phyloP scores from a whole-genome alignment of 352 stramenopile species.

The Saprolegnia parasitica region DNA sequence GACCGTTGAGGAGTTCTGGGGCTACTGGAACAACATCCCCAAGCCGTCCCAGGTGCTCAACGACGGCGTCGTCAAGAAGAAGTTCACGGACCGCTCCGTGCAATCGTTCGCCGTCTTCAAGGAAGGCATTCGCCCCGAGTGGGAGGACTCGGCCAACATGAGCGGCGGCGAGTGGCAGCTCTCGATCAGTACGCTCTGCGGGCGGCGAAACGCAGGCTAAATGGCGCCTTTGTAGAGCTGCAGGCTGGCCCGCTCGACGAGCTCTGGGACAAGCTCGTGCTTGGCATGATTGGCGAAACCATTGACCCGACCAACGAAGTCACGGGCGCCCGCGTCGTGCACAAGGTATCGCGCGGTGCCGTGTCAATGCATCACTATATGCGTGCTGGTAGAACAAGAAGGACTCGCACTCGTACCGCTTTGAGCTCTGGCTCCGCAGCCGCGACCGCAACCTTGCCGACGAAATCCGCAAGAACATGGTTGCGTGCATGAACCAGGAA shows the following conservation, averaged over 20 bases:
- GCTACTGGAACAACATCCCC: constrained; percentile 89
- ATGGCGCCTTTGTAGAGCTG: constrained; percentile 44
- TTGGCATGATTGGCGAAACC: constrained; percentile 85
- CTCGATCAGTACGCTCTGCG: constrained; percentile 13
- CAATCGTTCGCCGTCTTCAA: constrained; percentile 93
- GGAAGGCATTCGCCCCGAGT: constrained; percentile 84
- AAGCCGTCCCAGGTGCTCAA: constrained; percentile 82
- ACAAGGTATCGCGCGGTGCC: constrained; percentile 58
- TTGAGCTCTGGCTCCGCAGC: constrained; percentile 77
- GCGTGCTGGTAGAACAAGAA: constrained; percentile 63
- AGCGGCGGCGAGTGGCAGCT: constrained; percentile 74
- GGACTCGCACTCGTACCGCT: constrained; percentile 78
- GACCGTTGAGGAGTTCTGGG: constrained; percentile 87
- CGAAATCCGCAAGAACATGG: constrained; percentile 65
- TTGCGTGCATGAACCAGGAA: constrained; percentile 63
- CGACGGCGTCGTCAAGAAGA: constrained; percentile 83
- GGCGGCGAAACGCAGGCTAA: too few species aligned
- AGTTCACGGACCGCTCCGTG: constrained; percentile 88
- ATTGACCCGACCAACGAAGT: constrained; percentile 84
- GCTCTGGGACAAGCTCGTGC: constrained; percentile 86
- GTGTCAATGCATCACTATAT: constrained; percentile 1
- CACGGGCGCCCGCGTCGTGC: constrained; percentile 87
- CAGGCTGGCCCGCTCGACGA: constrained; percentile 72
- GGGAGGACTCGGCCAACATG: constrained; percentile 88
- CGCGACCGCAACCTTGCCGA: constrained; percentile 55